These are phyloP conservation scores for Colletotrichum sp. DNA, from an alignment of 2,329 filamentous ascomycete genomes.

Conservation along the genomic window DNA sequence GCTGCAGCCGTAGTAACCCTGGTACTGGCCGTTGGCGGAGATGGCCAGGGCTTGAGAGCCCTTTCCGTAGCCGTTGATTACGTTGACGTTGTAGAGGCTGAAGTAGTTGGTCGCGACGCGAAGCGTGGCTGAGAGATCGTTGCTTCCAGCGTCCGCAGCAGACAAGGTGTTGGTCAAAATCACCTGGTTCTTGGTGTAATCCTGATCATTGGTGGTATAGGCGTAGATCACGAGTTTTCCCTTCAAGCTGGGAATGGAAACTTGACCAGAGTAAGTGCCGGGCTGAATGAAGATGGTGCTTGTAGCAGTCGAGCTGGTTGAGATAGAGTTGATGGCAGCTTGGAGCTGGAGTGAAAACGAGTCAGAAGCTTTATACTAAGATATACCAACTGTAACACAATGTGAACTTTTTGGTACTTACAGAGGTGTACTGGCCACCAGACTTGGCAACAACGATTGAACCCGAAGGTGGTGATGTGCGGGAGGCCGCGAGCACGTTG, in stretches of 20 bases:
- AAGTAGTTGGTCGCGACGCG: slow-evolving; percentile 53
- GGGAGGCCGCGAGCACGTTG: slow-evolving; percentile 31
- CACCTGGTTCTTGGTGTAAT: slow-evolving; percentile 62
- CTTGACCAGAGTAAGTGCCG: slow-evolving; percentile 67
- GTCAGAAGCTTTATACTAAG: no score
- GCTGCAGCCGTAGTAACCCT: slow-evolving; percentile 53
- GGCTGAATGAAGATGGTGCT: slow-evolving; percentile 72
- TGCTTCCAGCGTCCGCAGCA: slow-evolving; percentile 52
- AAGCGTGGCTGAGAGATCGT: slow-evolving; percentile 59
- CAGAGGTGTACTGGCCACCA: slow-evolving; percentile 27
- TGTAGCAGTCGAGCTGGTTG: slow-evolving; percentile 48
- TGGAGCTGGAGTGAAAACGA: slow-evolving; percentile 42
- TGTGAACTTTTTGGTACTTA: not conserved
- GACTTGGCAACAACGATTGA: slow-evolving; percentile 53
- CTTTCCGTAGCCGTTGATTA: slow-evolving; percentile 49
- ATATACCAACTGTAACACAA: no score
- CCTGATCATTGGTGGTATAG: slow-evolving; percentile 56
- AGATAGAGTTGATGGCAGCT: slow-evolving; percentile 62
- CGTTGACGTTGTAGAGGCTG: slow-evolving; percentile 67
- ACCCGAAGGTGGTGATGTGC: slow-evolving; percentile 48
- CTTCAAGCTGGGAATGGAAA: slow-evolving; percentile 54
- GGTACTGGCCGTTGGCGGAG: slow-evolving; percentile 47
- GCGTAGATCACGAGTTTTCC: slow-evolving; percentile 62
- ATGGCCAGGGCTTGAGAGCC: slow-evolving; percentile 55
- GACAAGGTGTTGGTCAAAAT: slow-evolving; percentile 43